Evolutionary conservation across 129 eudicot species (phyloP).

Genomic region (Pittosporum tobira): DNA sequence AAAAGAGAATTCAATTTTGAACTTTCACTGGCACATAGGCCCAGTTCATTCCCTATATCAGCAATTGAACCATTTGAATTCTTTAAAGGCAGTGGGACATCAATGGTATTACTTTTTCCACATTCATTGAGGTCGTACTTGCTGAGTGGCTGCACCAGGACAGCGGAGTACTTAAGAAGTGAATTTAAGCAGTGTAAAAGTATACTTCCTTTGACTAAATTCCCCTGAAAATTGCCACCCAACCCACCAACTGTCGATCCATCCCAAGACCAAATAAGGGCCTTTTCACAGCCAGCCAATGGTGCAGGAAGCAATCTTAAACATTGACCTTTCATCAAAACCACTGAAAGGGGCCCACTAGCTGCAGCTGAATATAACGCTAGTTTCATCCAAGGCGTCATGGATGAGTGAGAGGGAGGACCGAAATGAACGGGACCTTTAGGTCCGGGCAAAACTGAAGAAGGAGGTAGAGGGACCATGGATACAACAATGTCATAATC

Average conservation of each 20-base stretch:
- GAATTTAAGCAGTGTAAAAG: conserved; percentile 90
- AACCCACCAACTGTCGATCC: conserved; percentile 69
- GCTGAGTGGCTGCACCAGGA: conserved; percentile 87
- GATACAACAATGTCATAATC: conserved; percentile 92
- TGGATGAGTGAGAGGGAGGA: conserved; percentile 78
- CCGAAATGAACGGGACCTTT: conserved; percentile 92
- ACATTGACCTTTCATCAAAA: conserved; percentile 94
- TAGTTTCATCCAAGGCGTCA: conserved; percentile 99
- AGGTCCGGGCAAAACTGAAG: conserved; percentile 84
- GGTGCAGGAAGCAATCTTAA: conserved; percentile 93
- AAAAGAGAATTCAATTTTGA: conserved; percentile 42
- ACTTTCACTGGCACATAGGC: conserved; percentile 42
- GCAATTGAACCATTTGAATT: conserved; percentile 78
- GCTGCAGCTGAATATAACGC: conserved; percentile 65
- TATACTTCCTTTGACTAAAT: conserved; percentile 77
- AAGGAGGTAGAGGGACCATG: conserved; percentile 88
- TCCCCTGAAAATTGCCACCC: conserved; percentile 78
- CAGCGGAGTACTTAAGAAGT: conserved; percentile 73
- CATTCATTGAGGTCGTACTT: conserved; percentile 55
- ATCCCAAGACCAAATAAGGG: conserved; percentile 98
- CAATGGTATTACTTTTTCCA: conserved; percentile 47
- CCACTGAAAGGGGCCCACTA: conserved; percentile 92
- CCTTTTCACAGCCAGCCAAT: conserved; percentile 91
- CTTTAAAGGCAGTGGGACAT: conserved; percentile 83
- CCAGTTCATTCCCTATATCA: conserved; percentile 73